phyloP scores from a whole-genome alignment of 108 stramenopile genomes.

The Cyclotella cryptica region DNA sequence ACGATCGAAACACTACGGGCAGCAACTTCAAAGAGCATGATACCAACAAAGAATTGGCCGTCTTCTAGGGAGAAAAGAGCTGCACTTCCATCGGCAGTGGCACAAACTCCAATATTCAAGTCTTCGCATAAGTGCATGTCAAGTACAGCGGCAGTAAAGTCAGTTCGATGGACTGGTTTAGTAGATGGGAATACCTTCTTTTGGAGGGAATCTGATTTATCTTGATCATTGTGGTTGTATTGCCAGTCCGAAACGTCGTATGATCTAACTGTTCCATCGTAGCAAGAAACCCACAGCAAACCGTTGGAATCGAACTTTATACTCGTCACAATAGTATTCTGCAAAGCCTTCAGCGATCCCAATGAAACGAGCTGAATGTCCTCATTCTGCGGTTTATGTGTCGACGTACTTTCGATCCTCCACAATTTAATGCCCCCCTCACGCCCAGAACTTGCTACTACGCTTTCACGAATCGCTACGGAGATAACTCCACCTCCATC shows the following conservation, averaged over 20 bases:
- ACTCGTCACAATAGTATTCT: conserved; percentile 47
- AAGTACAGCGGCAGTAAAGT: conserved; percentile 41
- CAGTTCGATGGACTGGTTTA: conserved; percentile 28
- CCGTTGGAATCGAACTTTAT: conserved; percentile 56
- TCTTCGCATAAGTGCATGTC: conserved; percentile 55
- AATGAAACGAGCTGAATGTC: conserved; percentile 16
- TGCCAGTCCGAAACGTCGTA: conserved; percentile 40
- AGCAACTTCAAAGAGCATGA: conserved; percentile 49
- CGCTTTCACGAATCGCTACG: conserved; percentile 49
- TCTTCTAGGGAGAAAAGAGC: conserved; percentile 57
- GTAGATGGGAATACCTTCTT: conserved; percentile 20
- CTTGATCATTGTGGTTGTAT: not conserved
- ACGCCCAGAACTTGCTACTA: conserved; percentile 60
- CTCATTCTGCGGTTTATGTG: not conserved
- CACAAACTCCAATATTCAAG: conserved; percentile 54
- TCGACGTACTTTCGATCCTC: conserved; percentile 18
- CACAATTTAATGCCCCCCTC: conserved; percentile 67
- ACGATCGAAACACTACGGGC: conserved; percentile 54
- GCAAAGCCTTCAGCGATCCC: conserved; percentile 10
- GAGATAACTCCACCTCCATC: conserved; percentile 68
- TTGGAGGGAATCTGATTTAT: not conserved
- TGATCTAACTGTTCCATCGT: conserved; percentile 55
- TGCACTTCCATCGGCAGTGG: conserved; percentile 53
- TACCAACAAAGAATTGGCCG: conserved; percentile 53
- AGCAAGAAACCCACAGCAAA: conserved; percentile 53